A percentile compares a stretch with the other conserved stretches of the same genome.
phyloP scores from a whole-genome alignment of 352 stramenopile genomes.

The Elongisporangium anandrum region DNA sequence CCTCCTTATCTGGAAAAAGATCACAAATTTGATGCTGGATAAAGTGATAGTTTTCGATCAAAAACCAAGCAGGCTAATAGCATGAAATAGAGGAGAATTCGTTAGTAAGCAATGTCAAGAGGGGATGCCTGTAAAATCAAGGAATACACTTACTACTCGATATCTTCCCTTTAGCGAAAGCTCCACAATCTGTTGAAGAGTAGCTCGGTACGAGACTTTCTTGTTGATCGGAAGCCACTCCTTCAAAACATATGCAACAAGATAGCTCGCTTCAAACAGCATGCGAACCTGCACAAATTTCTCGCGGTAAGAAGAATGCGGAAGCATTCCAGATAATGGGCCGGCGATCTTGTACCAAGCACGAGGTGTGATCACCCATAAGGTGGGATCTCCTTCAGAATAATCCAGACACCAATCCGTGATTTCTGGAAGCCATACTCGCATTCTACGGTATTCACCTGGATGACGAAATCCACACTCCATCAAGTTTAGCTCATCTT shows the following conservation, averaged over 20 bases:
- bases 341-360: conserved; percentile 86
- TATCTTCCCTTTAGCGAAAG: conserved; percentile 68
- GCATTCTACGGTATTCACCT: conserved; percentile 44
- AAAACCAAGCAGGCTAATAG: conserved; percentile 76
- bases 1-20: conserved; percentile 67
- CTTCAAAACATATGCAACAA: conserved; percentile 81
- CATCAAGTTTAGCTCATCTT: conserved; percentile 72
- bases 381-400: conserved; percentile 73
- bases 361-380: conserved; percentile 81
- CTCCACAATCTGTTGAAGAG: conserved; percentile 78
- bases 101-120: not conserved
- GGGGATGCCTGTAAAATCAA: not conserved
- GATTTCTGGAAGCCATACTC: conserved; percentile 82
- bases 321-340: conserved; percentile 66
- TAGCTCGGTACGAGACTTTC: conserved; percentile 79
- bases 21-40: conserved; percentile 77
- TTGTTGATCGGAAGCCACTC: conserved; percentile 86
- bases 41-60: conserved; percentile 82
- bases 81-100: conserved; percentile 5
- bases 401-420: conserved; percentile 88
- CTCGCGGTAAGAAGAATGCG: conserved; percentile 62
- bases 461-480: conserved; percentile 80
- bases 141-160: conserved; percentile 47
- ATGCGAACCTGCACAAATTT: conserved; percentile 73
- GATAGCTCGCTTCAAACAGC: conserved; percentile 80